A percentile compares a stretch with the other conserved stretches of the same genome.
Conservation (phyloP, 2,329 filamentous ascomycete genomes). For the Ceratocystis papillata region DNA sequence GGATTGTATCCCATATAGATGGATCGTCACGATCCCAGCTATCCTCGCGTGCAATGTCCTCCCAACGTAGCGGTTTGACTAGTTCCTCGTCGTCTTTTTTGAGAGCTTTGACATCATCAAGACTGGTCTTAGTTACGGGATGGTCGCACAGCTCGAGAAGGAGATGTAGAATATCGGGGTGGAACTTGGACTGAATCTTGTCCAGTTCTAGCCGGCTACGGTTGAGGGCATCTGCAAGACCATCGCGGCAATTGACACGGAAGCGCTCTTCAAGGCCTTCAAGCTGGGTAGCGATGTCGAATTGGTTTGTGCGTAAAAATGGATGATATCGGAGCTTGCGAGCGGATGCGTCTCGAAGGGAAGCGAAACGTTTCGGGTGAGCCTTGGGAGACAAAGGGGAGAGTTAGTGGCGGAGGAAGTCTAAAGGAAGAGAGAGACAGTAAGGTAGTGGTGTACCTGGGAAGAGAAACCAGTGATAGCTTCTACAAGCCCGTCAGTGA, state of each 20-base stretch:
- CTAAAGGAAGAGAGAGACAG: background rate
- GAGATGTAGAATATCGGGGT: slow-evolving; percentile 68
- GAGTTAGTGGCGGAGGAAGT: background rate
- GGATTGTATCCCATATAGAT: slow-evolving; percentile 58
- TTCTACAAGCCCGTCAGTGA: slow-evolving; percentile 62
- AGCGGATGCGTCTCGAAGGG: slow-evolving; percentile 22
- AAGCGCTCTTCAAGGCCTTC: slow-evolving; percentile 78
- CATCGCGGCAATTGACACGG: slow-evolving; percentile 65
- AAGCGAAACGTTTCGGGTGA: slow-evolving; percentile 31
- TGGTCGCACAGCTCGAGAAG: slow-evolving; percentile 72
- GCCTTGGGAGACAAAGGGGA: slow-evolving; percentile 13
- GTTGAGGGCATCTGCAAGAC: slow-evolving; percentile 60
- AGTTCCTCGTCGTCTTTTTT: slow-evolving; percentile 32
- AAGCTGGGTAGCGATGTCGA: slow-evolving; percentile 55
- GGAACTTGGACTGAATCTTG: slow-evolving; percentile 47
- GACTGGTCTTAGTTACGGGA: slow-evolving; percentile 57
- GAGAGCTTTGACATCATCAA: slow-evolving; percentile 52
- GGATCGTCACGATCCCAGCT: slow-evolving; percentile 53
- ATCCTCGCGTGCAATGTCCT: slow-evolving; percentile 66
- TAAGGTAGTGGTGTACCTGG: slow-evolving; percentile 37
- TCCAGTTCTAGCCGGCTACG: slow-evolving; percentile 49
- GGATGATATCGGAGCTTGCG: slow-evolving; percentile 42
- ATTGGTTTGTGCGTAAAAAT: slow-evolving; percentile 61
- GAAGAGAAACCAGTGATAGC: slow-evolving; percentile 46
- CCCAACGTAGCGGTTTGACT: slow-evolving; percentile 55